These are phyloP conservation scores for Calonectria fujianensis DNA, from an alignment of 2,329 filamentous ascomycete species.

Conservation along the genomic window DNA sequence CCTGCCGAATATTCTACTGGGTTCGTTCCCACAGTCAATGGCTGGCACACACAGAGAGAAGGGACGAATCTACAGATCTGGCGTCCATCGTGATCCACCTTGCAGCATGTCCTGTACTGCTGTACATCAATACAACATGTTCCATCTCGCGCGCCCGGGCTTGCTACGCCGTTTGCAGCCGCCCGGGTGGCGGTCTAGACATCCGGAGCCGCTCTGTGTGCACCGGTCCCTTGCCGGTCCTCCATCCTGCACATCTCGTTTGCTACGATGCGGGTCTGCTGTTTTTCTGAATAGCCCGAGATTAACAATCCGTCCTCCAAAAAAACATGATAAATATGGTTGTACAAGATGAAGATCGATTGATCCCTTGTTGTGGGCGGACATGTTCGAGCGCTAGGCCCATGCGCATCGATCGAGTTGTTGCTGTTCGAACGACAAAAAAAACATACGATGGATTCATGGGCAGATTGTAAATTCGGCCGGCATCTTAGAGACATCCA, in stretches of 20 bases:
- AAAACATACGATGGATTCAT: not conserved
- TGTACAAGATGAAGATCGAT: conserved; percentile 2
- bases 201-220: not conserved
- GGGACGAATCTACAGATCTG: conserved; percentile 35
- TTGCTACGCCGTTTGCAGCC: not conserved
- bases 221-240: conserved; percentile 1
- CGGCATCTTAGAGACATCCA: not conserved
- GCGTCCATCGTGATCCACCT: conserved; percentile 30
- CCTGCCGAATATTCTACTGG: conserved; percentile 20
- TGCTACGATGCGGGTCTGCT: not conserved
- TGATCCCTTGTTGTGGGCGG: not conserved
- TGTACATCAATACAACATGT: not conserved
- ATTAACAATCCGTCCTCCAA: not conserved
- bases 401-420: conserved; percentile 14
- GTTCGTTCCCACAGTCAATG: conserved; percentile 11
- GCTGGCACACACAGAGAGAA: not conserved
- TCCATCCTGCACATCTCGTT: conserved; percentile 12
- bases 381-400: not conserved
- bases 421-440: not conserved
- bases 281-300: not conserved
- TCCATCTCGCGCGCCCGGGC: not conserved
- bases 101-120: not conserved
- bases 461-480: conserved; percentile 12
- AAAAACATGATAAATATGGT: too few relatives aligned
- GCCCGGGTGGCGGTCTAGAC: conserved; percentile 1